Conservation (phyloP, 2,329 filamentous ascomycete genomes). For the Sclerotinia trifoliorum region DNA sequence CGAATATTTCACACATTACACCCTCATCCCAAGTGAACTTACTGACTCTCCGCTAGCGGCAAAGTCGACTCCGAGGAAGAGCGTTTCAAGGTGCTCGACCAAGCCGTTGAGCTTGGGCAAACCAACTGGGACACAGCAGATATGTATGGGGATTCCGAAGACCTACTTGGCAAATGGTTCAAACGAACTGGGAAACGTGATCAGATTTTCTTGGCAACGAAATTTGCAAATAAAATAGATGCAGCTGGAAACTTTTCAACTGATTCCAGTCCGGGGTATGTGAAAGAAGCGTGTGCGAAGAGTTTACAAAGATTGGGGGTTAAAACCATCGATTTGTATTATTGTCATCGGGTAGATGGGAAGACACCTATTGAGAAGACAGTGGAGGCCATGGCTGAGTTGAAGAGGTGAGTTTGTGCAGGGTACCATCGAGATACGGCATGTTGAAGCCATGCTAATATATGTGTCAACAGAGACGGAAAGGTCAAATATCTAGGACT, state of each 20-base stretch:
- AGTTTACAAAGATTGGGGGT: constrained; percentile 45
- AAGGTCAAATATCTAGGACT: constrained; percentile 59
- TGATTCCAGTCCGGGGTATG: constrained; percentile 45
- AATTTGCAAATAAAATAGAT: constrained; percentile 45
- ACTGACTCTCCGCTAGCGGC: constrained; percentile 25
- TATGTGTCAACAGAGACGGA: constrained; percentile 42
- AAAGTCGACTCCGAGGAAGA: constrained; percentile 39
- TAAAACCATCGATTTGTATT: constrained; percentile 43
- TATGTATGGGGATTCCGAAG: constrained; percentile 48
- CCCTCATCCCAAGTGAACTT: background rate
- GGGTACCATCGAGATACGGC: background rate
- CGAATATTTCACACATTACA: too few species aligned
- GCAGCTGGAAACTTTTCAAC: constrained; percentile 25
- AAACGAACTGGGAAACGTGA: constrained; percentile 45
- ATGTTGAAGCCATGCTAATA: constrained; percentile 21
- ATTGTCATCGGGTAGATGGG: constrained; percentile 41
- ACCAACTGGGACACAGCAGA: constrained; percentile 43
- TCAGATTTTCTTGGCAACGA: constrained; percentile 53
- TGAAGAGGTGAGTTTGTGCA: constrained; percentile 38
- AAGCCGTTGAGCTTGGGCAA: constrained; percentile 43
- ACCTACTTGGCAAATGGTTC: constrained; percentile 51
- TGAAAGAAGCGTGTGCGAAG: constrained; percentile 43
- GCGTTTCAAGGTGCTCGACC: constrained; percentile 43
- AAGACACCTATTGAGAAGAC: constrained; percentile 47
- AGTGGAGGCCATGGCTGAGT: constrained; percentile 43